A percentile compares a stretch with the other conserved stretches of the same genome.
phyloP scores from a whole-genome alignment of 1,139 yeast genomes.

The Candida anutae region DNA sequence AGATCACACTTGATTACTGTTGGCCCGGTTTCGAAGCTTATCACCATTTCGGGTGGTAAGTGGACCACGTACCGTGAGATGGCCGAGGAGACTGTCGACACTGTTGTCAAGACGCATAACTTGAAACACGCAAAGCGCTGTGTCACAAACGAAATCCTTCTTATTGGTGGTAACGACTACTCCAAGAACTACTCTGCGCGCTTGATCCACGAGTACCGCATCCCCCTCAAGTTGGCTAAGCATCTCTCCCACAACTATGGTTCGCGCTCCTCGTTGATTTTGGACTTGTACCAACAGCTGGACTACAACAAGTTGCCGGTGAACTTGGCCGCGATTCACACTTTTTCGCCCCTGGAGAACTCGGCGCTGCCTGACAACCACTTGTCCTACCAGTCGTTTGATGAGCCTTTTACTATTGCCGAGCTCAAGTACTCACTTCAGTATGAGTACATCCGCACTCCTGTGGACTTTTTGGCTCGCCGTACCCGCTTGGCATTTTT shows the following conservation, averaged over 20 bases:
- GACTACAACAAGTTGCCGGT: slow-evolving; percentile 55
- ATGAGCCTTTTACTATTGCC: slow-evolving; percentile 88
- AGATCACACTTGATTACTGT: slow-evolving; percentile 79
- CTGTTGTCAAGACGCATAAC: slow-evolving; percentile 48
- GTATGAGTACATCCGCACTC: slow-evolving; percentile 83
- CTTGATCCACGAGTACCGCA: slow-evolving; percentile 69
- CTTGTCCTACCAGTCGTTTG: slow-evolving; percentile 46
- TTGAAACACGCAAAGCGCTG: slow-evolving; percentile 47
- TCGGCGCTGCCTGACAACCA: slow-evolving; percentile 26
- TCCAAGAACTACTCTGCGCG: slow-evolving; percentile 68
- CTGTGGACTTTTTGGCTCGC: slow-evolving; percentile 86
- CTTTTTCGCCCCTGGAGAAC: slow-evolving; percentile 27
- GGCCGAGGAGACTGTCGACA: slow-evolving; percentile 92
- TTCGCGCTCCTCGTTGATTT: slow-evolving; percentile 74
- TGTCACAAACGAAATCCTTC: slow-evolving; percentile 51
- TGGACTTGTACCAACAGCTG: slow-evolving; percentile 52
- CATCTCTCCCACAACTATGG: slow-evolving; percentile 88
- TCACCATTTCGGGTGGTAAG: slow-evolving; percentile 94
- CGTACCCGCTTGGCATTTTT: slow-evolving; percentile 90
- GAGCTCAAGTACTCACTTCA: slow-evolving; percentile 78
- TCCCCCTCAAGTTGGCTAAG: slow-evolving; percentile 71
- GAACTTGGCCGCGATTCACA: slow-evolving; percentile 42
- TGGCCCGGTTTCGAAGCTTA: slow-evolving; percentile 64
- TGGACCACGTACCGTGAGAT: slow-evolving; percentile 98
- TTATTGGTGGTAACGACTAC: slow-evolving; percentile 70